Evolutionary conservation across 352 stramenopile species (phyloP).

Genomic region (Globisporangium recalcitrans): DNA sequence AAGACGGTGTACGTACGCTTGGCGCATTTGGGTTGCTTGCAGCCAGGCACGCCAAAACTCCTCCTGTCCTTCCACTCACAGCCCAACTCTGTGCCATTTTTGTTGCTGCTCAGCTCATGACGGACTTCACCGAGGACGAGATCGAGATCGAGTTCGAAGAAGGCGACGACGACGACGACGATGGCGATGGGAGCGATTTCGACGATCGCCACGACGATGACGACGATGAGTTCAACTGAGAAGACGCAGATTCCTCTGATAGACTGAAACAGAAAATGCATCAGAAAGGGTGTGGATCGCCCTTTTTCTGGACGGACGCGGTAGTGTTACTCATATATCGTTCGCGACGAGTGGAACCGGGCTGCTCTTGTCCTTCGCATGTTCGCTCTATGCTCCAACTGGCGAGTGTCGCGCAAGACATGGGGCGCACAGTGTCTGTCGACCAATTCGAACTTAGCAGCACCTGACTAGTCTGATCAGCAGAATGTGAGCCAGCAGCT

Average conservation of each 20-base stretch:
- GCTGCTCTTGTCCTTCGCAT: too few relatives aligned
- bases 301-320: too few relatives aligned
- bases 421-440: too few relatives aligned
- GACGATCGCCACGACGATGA: constrained; percentile 25
- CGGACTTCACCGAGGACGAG: constrained; percentile 28
- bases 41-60: too few relatives aligned
- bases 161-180: constrained; percentile 24
- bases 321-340: too few relatives aligned
- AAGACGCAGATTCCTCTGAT: too few relatives aligned
- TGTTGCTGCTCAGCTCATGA: constrained; percentile 18
- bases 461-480: neutral
- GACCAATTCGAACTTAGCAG: too few relatives aligned
- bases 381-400: too few relatives aligned
- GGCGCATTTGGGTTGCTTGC: neutral
- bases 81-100: neutral
- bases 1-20: constrained; percentile 36
- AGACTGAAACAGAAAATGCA: too few relatives aligned
- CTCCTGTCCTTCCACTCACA: neutral
- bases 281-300: too few relatives aligned
- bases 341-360: too few relatives aligned
- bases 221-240: constrained; percentile 15
- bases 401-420: too few relatives aligned
- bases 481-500: neutral
- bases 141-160: constrained; percentile 25
- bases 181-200: constrained; percentile 31